Conservation (phyloP, 2,329 filamentous ascomycete species). For the Aureobasidium subglaciale region DNA sequence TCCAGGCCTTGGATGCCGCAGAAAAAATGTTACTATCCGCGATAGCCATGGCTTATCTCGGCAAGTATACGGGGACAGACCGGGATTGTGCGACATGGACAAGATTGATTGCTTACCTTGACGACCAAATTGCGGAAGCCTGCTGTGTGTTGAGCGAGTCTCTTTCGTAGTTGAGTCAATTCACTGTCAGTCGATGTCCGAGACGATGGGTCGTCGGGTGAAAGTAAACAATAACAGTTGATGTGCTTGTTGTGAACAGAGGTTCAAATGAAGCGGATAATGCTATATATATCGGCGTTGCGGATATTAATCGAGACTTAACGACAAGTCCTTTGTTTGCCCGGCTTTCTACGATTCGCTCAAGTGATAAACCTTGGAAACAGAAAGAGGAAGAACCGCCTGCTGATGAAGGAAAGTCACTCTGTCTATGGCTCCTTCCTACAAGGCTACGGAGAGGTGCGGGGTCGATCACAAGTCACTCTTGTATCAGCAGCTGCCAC, state of each 20-base stretch:
- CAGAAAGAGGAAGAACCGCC: neutral
- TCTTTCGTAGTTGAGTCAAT: neutral
- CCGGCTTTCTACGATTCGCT: constrained; percentile 7
- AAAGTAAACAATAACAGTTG: neutral
- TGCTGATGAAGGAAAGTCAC: neutral
- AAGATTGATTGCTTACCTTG: constrained; percentile 5
- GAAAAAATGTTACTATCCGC: neutral
- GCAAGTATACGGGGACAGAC: neutral
- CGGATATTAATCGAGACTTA: neutral
- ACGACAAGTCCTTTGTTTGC: neutral
- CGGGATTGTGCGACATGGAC: neutral
- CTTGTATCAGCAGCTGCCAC: constrained; percentile 3
- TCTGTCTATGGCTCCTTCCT: neutral
- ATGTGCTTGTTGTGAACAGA: neutral
- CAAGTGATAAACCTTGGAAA: neutral
- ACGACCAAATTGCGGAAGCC: neutral
- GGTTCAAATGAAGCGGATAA: neutral
- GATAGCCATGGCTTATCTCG: neutral
- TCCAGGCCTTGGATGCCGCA: neutral
- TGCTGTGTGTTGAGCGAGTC: neutral
- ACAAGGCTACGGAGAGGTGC: constrained; percentile 4
- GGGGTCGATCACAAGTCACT: constrained; percentile 10
- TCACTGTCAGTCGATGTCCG: neutral
- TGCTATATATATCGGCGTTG: constrained; percentile 2
- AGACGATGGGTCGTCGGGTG: neutral